Evolutionary conservation across 768 basidiomycete genomes (phyloP), one percentile per base, ranked within the genome.

Genomic region (Lactifluus subvellereus): DNA sequence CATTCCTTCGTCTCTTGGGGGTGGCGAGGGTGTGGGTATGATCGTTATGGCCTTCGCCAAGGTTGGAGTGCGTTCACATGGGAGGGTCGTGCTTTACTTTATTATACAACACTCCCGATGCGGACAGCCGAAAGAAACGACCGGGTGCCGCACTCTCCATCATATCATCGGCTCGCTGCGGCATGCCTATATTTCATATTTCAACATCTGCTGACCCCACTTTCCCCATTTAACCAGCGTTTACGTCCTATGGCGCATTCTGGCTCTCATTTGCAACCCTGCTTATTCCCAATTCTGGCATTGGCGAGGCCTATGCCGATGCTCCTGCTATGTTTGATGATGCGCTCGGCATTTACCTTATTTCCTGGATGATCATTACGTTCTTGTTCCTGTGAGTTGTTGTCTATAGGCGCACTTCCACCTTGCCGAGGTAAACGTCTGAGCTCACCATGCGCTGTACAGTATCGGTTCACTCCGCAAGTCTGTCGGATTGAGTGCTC

Each of bases 201-300:
- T n/a, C 13, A 16, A n/a, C 8, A 18, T 9, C 13, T 22, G 51
- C 55, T 66, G 48, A 63, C 27, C 27, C 10, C 30, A 2, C 10
- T 54, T 48, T 48, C 11, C 11, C n/a, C n/a, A 2, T 27, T 57
- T 52, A 42, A n/a, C 20, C 66, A 87, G 91, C 90, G 0, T 94
- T 93, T 79, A 78, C 84, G 0, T 88, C 87, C 1, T 94, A 89
- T 65, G 92, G 92, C 27, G 88, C 85, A 2, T 94, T 94, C 80
- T 94, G 91, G 91, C 78, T 94, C 76, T 91, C 91, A 5, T 94
- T 84, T 49, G 89, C 84, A 3, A 77, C 82, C 0, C 84, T 94
- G 69, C 73, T 88, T 70, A 80, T 91, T 54, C 92, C 92, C 5
- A 77, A 79, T 30, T 81, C 80, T 2, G 90, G 90, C 18, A 80